Evolutionary conservation across 768 basidiomycete species (phyloP).

Genomic region (Phylloporus rhodoxanthus): DNA sequence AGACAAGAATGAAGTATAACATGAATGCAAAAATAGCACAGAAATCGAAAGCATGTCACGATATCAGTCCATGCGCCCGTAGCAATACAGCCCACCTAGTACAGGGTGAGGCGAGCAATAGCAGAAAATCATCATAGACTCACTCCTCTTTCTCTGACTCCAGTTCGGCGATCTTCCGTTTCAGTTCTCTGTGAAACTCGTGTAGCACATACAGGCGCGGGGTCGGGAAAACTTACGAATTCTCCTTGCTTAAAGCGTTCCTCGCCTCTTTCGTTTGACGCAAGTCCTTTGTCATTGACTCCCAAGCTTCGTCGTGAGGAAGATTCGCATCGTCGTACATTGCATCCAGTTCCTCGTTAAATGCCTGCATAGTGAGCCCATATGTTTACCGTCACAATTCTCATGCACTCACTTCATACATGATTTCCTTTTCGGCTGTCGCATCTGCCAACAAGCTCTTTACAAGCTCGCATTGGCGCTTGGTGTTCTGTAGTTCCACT

Average conservation of each 20-base stretch:
- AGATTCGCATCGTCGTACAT: constrained; percentile 85
- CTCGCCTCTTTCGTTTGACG: constrained; percentile 67
- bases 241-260: constrained; percentile 72
- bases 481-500: constrained; percentile 61
- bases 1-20: constrained; percentile 18
- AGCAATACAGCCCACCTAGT: constrained; percentile 65
- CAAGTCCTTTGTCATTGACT: constrained; percentile 69
- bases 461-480: constrained; percentile 72
- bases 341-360: constrained; percentile 88
- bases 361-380: constrained; percentile 49
- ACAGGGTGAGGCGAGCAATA: constrained; percentile 8
- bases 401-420: constrained; percentile 70
- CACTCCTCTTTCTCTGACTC: constrained; percentile 80
- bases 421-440: constrained; percentile 84
- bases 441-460: constrained; percentile 72
- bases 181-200: constrained; percentile 48
- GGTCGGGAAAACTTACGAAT: constrained; percentile 51
- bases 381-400: neutral
- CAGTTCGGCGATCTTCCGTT: constrained; percentile 60
- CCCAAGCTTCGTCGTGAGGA: constrained; percentile 79
- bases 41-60: constrained; percentile 26
- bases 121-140: constrained; percentile 24
- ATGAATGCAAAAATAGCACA: constrained; percentile 14
- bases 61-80: constrained; percentile 40
- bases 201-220: constrained; percentile 1